These are phyloP conservation scores for Tetrahymena malaccensis DNA, from an alignment of 73 alveolate genomes.

Conservation along the genomic window DNA sequence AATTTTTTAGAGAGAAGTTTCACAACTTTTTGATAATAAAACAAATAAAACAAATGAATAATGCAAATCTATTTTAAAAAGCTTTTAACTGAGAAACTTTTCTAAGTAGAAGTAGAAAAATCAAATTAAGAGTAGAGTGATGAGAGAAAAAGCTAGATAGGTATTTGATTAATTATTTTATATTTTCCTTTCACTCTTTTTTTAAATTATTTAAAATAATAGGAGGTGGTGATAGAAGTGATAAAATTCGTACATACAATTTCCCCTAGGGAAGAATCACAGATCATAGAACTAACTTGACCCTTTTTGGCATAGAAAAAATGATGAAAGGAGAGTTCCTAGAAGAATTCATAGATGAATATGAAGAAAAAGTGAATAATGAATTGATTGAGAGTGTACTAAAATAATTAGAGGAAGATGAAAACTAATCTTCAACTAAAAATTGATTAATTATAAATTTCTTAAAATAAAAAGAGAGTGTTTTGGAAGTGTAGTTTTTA, in stretches of 20 bases:
- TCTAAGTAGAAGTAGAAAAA: conserved; percentile 27
- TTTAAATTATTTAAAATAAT: neutral
- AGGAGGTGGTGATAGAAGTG: conserved; percentile 77
- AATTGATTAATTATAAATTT: neutral
- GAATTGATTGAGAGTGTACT: neutral
- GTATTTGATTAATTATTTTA: neutral
- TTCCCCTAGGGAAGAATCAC: conserved; percentile 81
- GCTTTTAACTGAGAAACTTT: conserved; percentile 53
- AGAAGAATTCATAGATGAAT: conserved; percentile 54
- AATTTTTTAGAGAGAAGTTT: neutral
- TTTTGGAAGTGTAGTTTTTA: too few relatives aligned
- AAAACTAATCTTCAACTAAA: neutral
- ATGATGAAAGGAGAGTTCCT: conserved; percentile 65
- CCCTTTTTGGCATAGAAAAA: conserved; percentile 60
- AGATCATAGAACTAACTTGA: conserved; percentile 70
- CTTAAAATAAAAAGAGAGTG: neutral
- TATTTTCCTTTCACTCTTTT: too few relatives aligned
- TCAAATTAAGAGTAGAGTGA: conserved; percentile 29
- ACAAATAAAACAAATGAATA: neutral
- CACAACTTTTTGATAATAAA: neutral
- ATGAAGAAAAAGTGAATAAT: neutral
- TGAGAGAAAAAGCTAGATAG: conserved; percentile 28
- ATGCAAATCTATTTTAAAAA: neutral
- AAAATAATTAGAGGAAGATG: neutral
- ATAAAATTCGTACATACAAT: conserved; percentile 80